phyloP scores from a whole-genome alignment of 2,329 filamentous ascomycete genomes.

The Truncatella angustata region DNA sequence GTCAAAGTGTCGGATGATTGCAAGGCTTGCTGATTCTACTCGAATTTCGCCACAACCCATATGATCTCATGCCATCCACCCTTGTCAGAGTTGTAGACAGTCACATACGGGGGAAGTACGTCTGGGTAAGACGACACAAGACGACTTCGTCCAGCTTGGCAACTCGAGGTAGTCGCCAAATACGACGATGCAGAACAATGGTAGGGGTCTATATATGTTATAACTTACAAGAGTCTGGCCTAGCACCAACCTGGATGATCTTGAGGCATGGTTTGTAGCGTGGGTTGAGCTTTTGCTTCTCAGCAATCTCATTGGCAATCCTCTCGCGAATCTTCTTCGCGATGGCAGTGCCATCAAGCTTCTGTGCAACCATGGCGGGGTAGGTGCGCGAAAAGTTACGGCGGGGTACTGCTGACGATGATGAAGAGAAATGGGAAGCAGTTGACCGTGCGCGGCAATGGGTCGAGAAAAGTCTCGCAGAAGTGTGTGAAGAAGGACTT shows the following conservation, averaged over 20 bases:
- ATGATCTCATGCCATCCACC: too few relatives aligned
- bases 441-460: neutral
- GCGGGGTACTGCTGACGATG: constrained; percentile 8
- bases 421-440: neutral
- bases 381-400: constrained; percentile 46
- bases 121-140: too few relatives aligned
- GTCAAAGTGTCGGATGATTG: too few relatives aligned
- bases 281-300: constrained; percentile 79
- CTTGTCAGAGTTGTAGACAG: too few relatives aligned
- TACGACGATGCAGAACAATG: too few relatives aligned
- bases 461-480: neutral
- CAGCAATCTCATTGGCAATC: constrained; percentile 75
- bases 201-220: constrained; percentile 15
- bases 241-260: constrained; percentile 81
- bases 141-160: too few relatives aligned
- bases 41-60: too few relatives aligned
- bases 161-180: too few relatives aligned
- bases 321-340: constrained; percentile 86
- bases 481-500: neutral
- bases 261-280: constrained; percentile 86
- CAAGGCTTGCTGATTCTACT: too few relatives aligned
- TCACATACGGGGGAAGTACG: too few relatives aligned
- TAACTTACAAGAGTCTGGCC: constrained; percentile 79
- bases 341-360: constrained; percentile 95
- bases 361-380: constrained; percentile 76